Evolutionary conservation across 352 stramenopile genomes (phyloP).

Genomic region (Globisporangium solare): DNA sequence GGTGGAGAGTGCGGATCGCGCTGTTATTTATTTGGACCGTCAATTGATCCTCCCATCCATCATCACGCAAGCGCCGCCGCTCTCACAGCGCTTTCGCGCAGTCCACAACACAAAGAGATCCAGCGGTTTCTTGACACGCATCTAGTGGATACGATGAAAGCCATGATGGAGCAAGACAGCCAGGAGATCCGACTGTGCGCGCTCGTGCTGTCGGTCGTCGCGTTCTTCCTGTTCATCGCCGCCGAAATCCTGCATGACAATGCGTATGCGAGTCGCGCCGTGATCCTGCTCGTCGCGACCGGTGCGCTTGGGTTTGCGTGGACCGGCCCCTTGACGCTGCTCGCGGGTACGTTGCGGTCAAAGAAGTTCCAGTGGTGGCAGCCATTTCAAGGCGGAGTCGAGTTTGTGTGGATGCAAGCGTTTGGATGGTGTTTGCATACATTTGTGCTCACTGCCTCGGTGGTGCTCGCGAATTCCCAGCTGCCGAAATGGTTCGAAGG

Average conservation of each 20-base stretch:
- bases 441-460: conserved; percentile 33
- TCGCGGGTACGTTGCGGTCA: conserved; percentile 39
- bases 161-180: conserved; percentile 26
- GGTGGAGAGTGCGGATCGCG: too few species aligned
- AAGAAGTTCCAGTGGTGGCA: conserved; percentile 54
- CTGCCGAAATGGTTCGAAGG: conserved; percentile 41
- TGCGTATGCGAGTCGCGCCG: conserved; percentile 16
- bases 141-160: too few species aligned
- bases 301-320: conserved; percentile 48
- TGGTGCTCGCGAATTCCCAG: conserved; percentile 36
- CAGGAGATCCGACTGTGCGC: conserved; percentile 49
- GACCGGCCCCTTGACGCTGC: conserved; percentile 50
- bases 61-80: too few species aligned
- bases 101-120: too few species aligned
- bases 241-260: conserved; percentile 38
- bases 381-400: conserved; percentile 44
- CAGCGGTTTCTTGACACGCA: too few species aligned
- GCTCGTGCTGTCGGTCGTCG: conserved; percentile 44
- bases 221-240: conserved; percentile 61
- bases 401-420: conserved; percentile 65
- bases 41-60: too few species aligned
- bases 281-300: conserved; percentile 41
- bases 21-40: too few species aligned
- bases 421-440: conserved; percentile 52
- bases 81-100: too few species aligned